A percentile compares a stretch with the other conserved stretches of the same genome.
These are phyloP conservation scores for Neodidymelliopsis sp. DNA, from an alignment of 2,329 filamentous ascomycete species.

Conservation along the genomic window DNA sequence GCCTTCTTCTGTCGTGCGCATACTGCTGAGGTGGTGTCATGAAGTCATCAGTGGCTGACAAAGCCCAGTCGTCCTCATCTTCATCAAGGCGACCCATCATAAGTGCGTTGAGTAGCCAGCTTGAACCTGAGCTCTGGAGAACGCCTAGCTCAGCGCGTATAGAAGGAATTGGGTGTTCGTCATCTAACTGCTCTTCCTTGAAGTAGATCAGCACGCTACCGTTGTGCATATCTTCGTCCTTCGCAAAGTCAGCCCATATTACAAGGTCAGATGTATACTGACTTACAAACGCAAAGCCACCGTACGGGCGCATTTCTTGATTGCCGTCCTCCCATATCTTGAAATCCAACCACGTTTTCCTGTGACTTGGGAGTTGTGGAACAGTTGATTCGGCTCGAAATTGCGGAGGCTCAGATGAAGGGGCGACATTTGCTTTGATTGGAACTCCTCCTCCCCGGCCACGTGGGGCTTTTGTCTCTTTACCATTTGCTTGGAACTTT, in stretches of 20 bases:
- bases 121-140: constrained; percentile 47
- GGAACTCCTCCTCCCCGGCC: constrained; percentile 50
- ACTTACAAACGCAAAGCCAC: constrained; percentile 48
- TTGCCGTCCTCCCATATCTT: constrained; percentile 46
- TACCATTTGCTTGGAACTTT: constrained; percentile 48
- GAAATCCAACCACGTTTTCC: constrained; percentile 47
- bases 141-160: constrained; percentile 46
- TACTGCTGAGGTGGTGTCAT: constrained; percentile 22
- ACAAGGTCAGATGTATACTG: background rate
- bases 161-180: constrained; percentile 46
- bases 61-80: constrained; percentile 42
- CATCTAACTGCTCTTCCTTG: constrained; percentile 47
- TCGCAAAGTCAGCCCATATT: constrained; percentile 12
- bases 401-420: constrained; percentile 22
- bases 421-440: constrained; percentile 33
- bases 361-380: constrained; percentile 27
- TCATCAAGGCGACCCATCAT: constrained; percentile 47
- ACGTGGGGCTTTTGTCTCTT: constrained; percentile 48
- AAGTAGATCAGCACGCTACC: constrained; percentile 51
- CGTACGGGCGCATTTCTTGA: constrained; percentile 42
- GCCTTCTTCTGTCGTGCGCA: constrained; percentile 34
- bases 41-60: constrained; percentile 34
- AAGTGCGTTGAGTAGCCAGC: constrained; percentile 48
- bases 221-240: constrained; percentile 51
- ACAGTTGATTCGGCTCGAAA: constrained; percentile 38